Base-by-base conservation (phyloP, 2,329 filamentous ascomycete genomes). In the Domatiomyces globalis region DNA sequence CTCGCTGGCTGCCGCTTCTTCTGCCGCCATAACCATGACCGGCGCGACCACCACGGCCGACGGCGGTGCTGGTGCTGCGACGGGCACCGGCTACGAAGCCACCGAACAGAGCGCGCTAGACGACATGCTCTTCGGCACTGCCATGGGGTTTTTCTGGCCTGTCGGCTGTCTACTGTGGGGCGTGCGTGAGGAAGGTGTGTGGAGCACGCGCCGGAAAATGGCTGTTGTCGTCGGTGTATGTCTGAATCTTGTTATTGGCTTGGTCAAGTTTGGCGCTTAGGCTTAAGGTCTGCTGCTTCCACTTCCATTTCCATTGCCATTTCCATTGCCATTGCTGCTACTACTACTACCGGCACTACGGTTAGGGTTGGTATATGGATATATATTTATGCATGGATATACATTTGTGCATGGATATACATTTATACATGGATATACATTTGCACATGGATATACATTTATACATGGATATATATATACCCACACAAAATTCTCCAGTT, bases 141-240 rank as follows among this genome's bases (percentile, higher is more conserved):
- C 94, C 53, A 85, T 92, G 62, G 92, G 92, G 0, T 98, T 96
- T 72, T 85, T 98, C 66, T 96, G 90, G 80, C 92, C 92, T 3
- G 68, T 96, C 8, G 90, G 87, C 0, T 88, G 86, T 61, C 72
- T 90, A 51, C 81, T 84, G 49, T 95, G 89, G 87, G 71, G 94
- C 48, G 77, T 90, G 58, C 76, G 89, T 54, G 87, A 95, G 66
- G 85, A 92, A 52, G 88, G 86, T 0, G 81, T 96, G 54, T 94
- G 88, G 80, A 85, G 82, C 54, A 80, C 84, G 63, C 75, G 89
- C 62, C 85, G 87, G 73, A 83, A 88, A 65, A 79, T 95, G 61
- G 90, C 90, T 60, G 87, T 96, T 15, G 80, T 85, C 49, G 83
- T 88, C 45, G 92, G 92, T 0, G 80, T 95, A 18, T 66, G 89